Evolutionary conservation across 176 grass and related monocot species (phyloP).

Genomic region (Olyra latifolia): DNA sequence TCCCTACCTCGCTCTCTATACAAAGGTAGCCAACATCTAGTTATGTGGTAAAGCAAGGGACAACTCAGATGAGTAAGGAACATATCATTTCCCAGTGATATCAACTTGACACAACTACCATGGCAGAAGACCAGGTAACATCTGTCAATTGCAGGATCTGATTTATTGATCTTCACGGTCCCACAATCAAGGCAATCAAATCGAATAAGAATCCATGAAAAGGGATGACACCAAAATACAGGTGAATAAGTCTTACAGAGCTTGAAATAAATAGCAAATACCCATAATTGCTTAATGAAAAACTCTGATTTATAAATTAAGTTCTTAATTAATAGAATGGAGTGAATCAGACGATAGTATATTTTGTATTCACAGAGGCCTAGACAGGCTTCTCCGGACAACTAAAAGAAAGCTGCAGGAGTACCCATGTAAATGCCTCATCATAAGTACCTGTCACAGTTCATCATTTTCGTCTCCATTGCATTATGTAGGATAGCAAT

Average conservation of each 20-base stretch:
- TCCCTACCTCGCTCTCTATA: background rate
- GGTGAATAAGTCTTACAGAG: background rate
- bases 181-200: conserved; percentile 22
- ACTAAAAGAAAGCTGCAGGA: conserved; percentile 56
- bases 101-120: conserved; percentile 53
- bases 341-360: conserved; percentile 49
- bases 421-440: conserved; percentile 50
- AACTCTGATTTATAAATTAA: background rate
- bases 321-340: conserved; percentile 35
- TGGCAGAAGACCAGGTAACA: conserved; percentile 49
- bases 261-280: conserved; percentile 1
- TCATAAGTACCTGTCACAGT: conserved; percentile 80
- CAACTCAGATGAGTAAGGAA: conserved; percentile 89
- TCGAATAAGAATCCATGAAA: background rate
- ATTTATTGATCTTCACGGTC: conserved; percentile 64
- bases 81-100: conserved; percentile 52
- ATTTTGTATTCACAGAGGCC: conserved; percentile 47
- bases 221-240: background rate
- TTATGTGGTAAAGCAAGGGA: conserved; percentile 17
- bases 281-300: conserved; percentile 6
- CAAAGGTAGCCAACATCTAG: conserved; percentile 4
- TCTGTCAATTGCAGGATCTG: conserved; percentile 45
- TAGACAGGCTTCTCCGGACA: conserved; percentile 64
- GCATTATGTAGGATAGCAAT: background rate
- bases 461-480: conserved; percentile 77